Evolutionary conservation across 305 asterid genomes (phyloP).

Genomic region (Rubia peregrina): DNA sequence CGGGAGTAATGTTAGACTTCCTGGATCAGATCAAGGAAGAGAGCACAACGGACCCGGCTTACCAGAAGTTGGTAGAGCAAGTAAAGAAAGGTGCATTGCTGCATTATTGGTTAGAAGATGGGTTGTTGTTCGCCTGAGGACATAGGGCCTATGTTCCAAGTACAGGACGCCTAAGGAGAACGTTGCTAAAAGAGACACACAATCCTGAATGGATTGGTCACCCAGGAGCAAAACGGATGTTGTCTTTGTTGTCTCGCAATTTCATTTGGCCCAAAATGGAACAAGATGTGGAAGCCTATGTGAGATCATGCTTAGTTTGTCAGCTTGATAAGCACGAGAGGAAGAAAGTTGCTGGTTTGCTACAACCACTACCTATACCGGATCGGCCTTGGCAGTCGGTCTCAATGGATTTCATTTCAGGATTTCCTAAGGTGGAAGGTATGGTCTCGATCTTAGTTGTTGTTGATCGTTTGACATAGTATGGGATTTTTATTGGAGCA

Average conservation of each 20-base stretch:
- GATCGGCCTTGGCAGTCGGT: background rate
- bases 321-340: background rate
- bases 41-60: no score
- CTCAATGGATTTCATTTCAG: constrained; percentile 4
- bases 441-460: background rate
- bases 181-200: background rate
- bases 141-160: background rate
- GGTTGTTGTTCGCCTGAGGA: background rate
- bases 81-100: background rate
- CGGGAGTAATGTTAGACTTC: no score
- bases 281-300: background rate
- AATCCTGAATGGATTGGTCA: background rate
- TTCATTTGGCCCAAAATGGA: background rate
- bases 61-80: background rate
- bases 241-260: background rate
- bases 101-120: background rate
- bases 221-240: background rate
- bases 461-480: background rate
- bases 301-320: no score
- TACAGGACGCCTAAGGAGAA: background rate
- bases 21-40: no score
- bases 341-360: background rate
- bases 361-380: background rate
- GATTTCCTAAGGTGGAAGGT: background rate
- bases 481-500: background rate